Percentiles rank a stretch among this genome's conserved stretches.
Evolutionary conservation across 225 moss, liverwort and hornwort genomes (phyloP).

Genomic region (Polytrichum commune): DNA sequence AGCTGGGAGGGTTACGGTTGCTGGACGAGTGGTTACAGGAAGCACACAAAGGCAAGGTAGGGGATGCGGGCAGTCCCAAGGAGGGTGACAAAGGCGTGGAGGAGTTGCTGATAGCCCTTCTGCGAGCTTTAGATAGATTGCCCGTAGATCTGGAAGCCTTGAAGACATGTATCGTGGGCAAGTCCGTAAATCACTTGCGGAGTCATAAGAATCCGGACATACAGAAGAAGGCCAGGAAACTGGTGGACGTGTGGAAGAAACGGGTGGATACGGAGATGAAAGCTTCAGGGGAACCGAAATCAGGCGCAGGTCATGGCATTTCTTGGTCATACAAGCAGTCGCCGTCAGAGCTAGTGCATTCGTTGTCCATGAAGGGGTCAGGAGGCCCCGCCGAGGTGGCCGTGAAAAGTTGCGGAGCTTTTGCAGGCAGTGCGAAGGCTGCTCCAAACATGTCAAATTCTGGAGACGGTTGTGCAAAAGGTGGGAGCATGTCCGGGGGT

Average conservation of each 20-base stretch:
- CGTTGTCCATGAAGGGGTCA: conserved; percentile 59
- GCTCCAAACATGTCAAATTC: conserved; percentile 50
- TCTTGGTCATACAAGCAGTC: conserved; percentile 75
- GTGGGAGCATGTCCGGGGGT: conserved; percentile 20
- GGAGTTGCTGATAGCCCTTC: conserved; percentile 75
- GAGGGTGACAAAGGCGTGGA: conserved; percentile 95
- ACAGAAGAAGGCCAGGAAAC: conserved; percentile 84
- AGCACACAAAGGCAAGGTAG: conserved; percentile 95
- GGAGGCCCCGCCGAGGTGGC: conserved; percentile 60
- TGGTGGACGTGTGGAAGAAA: conserved; percentile 99
- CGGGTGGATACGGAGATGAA: conserved; percentile 94
- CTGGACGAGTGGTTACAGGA: conserved; percentile 99
- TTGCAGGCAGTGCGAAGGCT: conserved; percentile 63
- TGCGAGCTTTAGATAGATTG: conserved; percentile 85
- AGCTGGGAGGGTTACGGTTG: conserved; percentile 77
- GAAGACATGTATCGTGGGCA: conserved; percentile 89
- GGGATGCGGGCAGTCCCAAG: conserved; percentile 93
- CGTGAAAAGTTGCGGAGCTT: conserved; percentile 74
- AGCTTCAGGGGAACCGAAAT: conserved; percentile 72
- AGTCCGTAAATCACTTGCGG: conserved; percentile 91
- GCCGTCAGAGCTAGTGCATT: conserved; percentile 68
- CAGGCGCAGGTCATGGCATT: conserved; percentile 68
- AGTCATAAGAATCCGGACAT: conserved; percentile 91
- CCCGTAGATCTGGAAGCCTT: conserved; percentile 95
- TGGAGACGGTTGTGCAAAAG: conserved; percentile 52